Base-by-base conservation (phyloP, 345 rosid species). In the Psidium guajava region DNA sequence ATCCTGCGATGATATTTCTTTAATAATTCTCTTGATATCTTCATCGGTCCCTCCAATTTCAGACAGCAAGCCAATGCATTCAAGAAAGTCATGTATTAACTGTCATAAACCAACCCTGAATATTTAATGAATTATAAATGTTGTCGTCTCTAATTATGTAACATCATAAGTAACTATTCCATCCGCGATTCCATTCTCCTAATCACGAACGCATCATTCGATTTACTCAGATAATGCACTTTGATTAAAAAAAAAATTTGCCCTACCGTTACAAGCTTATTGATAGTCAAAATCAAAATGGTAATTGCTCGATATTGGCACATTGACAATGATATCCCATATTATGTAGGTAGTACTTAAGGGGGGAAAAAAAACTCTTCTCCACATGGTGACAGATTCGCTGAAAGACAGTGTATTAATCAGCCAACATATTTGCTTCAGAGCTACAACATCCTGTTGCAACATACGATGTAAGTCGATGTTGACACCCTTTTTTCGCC, bases 331-430 rank as follows among this genome's bases (percentile, higher is more conserved):
- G 84, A 50, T 55, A 83, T 69, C 4, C 20, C 55, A 54, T 36
- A 56, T 49, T 58, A 32, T 28, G 14, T n/a, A 51, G 42, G n/a
- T 81, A 87, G 69, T 13, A 82, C 25, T 73, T 53, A 83, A 87
- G n/a, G n/a, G n/a, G n/a, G 83, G 73, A 87, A 32, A 57, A 73
- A 82, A 51, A 89, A 95, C 89, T 88, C 89, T 36, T 94, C 3
- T 3, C 36, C 2, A 36, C 36, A 36, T 36, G 36, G 36, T 36
- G 36, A 36, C 36, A 36, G 36, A 36, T 36, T 36, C 36, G 36
- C 36, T 36, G 36, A 36, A 36, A 36, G 36, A 36, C 36, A 36
- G 36, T 36, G 36, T 2, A 2, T 3, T 2, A 36, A 36, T 36
- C 36, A 3, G 36, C 36, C 2, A 36, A 44, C 8, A 44, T 44